A percentile compares a stretch with the other conserved stretches of the same genome.
Evolutionary conservation across 495 filamentous ascomycete species (phyloP).

Genomic region (Astrothelium subdiscretum): DNA sequence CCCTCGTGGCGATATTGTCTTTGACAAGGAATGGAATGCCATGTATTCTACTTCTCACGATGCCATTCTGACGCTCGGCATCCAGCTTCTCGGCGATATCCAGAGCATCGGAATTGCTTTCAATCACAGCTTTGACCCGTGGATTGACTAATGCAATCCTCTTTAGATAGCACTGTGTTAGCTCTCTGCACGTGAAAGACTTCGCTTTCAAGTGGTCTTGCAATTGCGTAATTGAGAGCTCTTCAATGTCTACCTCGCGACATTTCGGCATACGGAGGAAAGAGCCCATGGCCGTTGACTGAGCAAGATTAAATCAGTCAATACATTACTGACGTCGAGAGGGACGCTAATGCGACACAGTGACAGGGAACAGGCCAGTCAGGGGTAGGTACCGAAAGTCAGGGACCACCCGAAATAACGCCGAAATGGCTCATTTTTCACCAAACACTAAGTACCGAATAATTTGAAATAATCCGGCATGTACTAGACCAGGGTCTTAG

Average conservation of each 20-base stretch:
- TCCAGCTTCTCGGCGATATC: constrained; percentile 2
- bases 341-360: not conserved
- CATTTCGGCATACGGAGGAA: not conserved
- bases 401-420: no score
- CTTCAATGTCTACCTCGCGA: not conserved
- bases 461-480: no score
- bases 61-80: constrained; percentile 3
- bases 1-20: constrained; percentile 8
- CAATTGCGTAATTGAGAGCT: not conserved
- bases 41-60: constrained; percentile 1
- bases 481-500: no score
- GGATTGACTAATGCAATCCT: not conserved
- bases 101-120: constrained; percentile 6
- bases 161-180: not conserved
- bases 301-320: not conserved
- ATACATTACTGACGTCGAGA: not conserved
- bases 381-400: no score
- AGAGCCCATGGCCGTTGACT: not conserved
- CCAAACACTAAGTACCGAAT: no score
- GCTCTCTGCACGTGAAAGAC: not conserved
- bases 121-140: not conserved
- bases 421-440: no score
- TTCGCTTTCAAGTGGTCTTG: not conserved
- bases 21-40: constrained; percentile 7
- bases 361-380: no score